Percentiles rank a stretch among this genome's conserved stretches.
Evolutionary conservation across 441 rosid species (phyloP).

Genomic region (Omphalea diandra): DNA sequence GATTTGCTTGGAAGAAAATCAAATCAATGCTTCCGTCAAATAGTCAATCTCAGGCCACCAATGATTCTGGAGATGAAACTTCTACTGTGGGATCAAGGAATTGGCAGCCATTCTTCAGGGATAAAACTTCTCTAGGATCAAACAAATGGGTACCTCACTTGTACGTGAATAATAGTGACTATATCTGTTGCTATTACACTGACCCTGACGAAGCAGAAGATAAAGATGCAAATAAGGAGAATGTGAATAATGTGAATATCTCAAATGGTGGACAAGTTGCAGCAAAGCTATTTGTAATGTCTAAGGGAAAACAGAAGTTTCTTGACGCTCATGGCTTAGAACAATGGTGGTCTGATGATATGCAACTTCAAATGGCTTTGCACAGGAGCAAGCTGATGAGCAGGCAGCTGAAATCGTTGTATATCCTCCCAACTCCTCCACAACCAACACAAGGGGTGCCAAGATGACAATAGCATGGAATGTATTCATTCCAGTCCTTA

Average conservation of each 20-base stretch:
- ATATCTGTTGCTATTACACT: slow-evolving; percentile 78
- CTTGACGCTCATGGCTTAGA: slow-evolving; percentile 90
- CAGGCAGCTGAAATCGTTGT: slow-evolving; percentile 84
- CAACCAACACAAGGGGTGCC: no score
- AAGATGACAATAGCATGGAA: no score
- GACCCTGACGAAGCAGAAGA: slow-evolving; percentile 45
- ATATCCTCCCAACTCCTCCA: slow-evolving; percentile 44
- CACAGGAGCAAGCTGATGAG: slow-evolving; percentile 72
- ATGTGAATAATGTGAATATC: slow-evolving; percentile 22
- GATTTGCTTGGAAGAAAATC: slow-evolving; percentile 66
- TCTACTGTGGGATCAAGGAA: slow-evolving; percentile 45
- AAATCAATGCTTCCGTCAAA: slow-evolving; percentile 70
- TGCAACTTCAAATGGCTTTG: slow-evolving; percentile 61
- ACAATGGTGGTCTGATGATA: slow-evolving; percentile 96
- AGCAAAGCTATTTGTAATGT: slow-evolving; percentile 81
- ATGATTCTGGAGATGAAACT: slow-evolving; percentile 29
- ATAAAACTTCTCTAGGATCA: slow-evolving; percentile 42
- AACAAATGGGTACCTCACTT: slow-evolving; percentile 88
- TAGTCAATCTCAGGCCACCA: slow-evolving; percentile 27
- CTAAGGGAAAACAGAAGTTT: slow-evolving; percentile 88
- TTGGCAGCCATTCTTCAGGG: slow-evolving; percentile 59
- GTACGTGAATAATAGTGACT: slow-evolving; percentile 88
- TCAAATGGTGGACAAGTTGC: slow-evolving; percentile 40
- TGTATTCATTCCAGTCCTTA: neutral
- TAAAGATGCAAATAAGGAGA: slow-evolving; percentile 49